Conservation (phyloP, 2,329 filamentous ascomycete species). For the Colletotrichum siamense region DNA sequence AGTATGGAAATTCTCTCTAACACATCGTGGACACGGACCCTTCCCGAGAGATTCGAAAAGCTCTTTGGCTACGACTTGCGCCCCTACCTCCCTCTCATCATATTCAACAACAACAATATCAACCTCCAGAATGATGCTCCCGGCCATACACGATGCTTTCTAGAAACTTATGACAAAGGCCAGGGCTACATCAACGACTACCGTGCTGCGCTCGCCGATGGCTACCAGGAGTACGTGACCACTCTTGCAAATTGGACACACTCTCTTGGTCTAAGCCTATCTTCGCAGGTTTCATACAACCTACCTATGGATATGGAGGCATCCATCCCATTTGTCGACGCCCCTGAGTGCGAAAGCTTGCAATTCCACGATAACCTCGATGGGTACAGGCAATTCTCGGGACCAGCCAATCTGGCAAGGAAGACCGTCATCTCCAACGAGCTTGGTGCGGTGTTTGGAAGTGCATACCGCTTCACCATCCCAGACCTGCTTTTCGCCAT, state of each 20-base stretch:
- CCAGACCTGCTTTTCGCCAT: slow-evolving; percentile 36
- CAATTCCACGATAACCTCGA: slow-evolving; percentile 41
- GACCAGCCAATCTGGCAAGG: slow-evolving; percentile 41
- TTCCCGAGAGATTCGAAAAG: slow-evolving; percentile 33
- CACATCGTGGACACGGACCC: slow-evolving; percentile 39
- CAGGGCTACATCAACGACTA: slow-evolving; percentile 7
- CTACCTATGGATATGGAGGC: slow-evolving; percentile 46
- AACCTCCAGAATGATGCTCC: not conserved
- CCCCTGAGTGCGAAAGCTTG: slow-evolving; percentile 45
- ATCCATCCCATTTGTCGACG: slow-evolving; percentile 40
- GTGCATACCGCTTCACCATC: slow-evolving; percentile 15
- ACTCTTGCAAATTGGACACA: not conserved
- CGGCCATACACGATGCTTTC: not conserved
- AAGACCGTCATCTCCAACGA: slow-evolving; percentile 45
- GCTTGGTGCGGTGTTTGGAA: slow-evolving; percentile 30
- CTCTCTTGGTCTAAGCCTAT: slow-evolving; percentile 37
- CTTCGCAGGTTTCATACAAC: slow-evolving; percentile 45
- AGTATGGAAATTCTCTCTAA: slow-evolving; percentile 36
- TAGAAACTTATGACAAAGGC: not conserved
- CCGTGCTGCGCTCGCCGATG: not conserved
- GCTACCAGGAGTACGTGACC: not conserved
- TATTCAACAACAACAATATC: slow-evolving; percentile 18
- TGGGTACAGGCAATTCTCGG: slow-evolving; percentile 42
- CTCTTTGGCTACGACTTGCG: slow-evolving; percentile 37
- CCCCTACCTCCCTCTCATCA: slow-evolving; percentile 37